These are phyloP conservation scores for Colletotrichum chlorophyti DNA, from an alignment of 2,329 filamentous ascomycete genomes.

Conservation along the genomic window DNA sequence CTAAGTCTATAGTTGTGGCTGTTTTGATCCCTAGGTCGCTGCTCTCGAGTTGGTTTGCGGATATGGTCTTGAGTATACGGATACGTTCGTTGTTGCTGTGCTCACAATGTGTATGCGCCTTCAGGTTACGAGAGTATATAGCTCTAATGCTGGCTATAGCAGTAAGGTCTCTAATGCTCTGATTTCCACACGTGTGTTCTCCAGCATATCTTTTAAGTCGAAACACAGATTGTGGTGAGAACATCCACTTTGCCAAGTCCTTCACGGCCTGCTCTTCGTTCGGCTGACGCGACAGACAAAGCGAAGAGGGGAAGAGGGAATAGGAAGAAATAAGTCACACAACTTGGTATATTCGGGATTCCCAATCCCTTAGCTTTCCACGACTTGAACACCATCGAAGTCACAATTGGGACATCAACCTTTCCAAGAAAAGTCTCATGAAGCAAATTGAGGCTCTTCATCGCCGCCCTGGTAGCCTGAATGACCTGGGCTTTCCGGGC, in stretches of 20 bases:
- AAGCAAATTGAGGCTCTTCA: conserved; percentile 10
- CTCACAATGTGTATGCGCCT: too few relatives aligned
- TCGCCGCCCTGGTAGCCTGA: neutral
- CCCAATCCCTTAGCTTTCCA: neutral
- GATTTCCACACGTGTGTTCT: neutral
- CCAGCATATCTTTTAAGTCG: neutral
- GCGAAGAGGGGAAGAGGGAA: neutral
- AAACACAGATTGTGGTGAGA: neutral
- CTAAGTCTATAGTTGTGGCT: too few relatives aligned
- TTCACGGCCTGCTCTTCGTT: too few relatives aligned
- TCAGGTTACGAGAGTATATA: too few relatives aligned
- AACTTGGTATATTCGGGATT: neutral
- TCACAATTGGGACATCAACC: conserved; percentile 1
- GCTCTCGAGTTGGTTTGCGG: too few relatives aligned
- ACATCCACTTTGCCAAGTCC: neutral
- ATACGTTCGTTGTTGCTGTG: too few relatives aligned
- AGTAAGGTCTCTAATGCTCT: too few relatives aligned
- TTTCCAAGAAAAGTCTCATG: neutral
- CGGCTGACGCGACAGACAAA: too few relatives aligned
- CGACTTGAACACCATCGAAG: neutral
- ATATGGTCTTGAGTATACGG: too few relatives aligned
- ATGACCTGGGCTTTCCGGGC: neutral
- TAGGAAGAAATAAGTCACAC: neutral
- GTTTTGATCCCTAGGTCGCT: too few relatives aligned
- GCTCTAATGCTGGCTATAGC: too few relatives aligned